A percentile compares a stretch with the other conserved stretches of the same genome.
These are phyloP conservation scores for Starmerella khaoyaiensis DNA, from an alignment of 805 yeast genomes.

Conservation along the genomic window DNA sequence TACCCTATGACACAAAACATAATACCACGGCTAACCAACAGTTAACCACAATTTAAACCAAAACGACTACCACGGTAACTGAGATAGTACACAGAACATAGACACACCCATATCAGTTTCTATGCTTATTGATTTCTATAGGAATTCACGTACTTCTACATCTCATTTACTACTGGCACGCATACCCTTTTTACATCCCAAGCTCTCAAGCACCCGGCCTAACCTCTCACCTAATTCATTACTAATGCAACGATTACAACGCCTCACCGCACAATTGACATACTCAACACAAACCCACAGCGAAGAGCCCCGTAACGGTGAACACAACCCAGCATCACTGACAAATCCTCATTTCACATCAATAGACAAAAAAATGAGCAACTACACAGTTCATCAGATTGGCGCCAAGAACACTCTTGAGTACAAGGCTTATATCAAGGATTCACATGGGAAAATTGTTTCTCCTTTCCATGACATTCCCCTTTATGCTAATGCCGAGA, in stretches of 20 bases:
- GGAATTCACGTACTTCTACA: too few relatives aligned
- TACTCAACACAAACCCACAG: not conserved
- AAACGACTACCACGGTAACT: too few relatives aligned
- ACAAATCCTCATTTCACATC: not conserved
- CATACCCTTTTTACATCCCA: too few relatives aligned
- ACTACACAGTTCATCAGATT: constrained; percentile 75
- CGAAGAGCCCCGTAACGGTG: not conserved
- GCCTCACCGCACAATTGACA: constrained; percentile 12
- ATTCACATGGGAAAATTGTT: constrained; percentile 75
- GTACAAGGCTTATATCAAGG: constrained; percentile 78
- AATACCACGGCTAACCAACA: too few relatives aligned
- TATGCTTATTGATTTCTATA: too few relatives aligned
- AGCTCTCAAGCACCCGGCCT: too few relatives aligned
- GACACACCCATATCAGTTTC: too few relatives aligned
- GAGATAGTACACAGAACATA: too few relatives aligned
- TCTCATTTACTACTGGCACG: too few relatives aligned
- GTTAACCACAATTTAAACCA: too few relatives aligned
- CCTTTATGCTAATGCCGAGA: constrained; percentile 84
- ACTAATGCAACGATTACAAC: constrained; percentile 12
- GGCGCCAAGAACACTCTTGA: constrained; percentile 95
- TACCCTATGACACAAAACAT: too few relatives aligned
- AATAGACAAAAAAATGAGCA: too few relatives aligned
- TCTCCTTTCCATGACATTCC: constrained; percentile 94
- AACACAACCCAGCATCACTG: not conserved
- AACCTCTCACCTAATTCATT: not conserved